Conservation (phyloP, 2,329 filamentous ascomycete genomes). For the Fusarium drepaniforme region DNA sequence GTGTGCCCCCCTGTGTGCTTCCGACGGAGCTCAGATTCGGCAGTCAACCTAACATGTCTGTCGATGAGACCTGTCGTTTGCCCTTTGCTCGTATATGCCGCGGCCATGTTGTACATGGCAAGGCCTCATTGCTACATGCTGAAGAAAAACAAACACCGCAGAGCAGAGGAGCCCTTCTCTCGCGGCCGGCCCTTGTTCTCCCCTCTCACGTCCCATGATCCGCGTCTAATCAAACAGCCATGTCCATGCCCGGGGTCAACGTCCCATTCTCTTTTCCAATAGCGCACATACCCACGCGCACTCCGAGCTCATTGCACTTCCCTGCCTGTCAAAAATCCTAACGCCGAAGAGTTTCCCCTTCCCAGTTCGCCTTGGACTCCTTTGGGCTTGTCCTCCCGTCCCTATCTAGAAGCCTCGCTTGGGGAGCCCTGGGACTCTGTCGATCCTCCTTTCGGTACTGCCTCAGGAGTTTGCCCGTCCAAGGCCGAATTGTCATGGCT, state of each 20-base stretch:
- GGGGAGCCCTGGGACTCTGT: conserved; percentile 15
- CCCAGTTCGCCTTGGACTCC: neutral
- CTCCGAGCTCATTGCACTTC: neutral
- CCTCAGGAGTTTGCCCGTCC: conserved; percentile 19
- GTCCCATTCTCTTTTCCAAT: neutral
- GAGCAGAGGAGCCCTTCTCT: neutral
- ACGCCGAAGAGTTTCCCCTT: conserved; percentile 8
- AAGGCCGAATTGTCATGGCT: conserved; percentile 5
- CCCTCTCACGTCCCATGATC: conserved; percentile 34
- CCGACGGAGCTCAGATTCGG: neutral
- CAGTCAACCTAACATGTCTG: conserved; percentile 6
- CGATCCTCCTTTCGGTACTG: conserved; percentile 39
- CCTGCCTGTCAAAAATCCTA: conserved; percentile 33
- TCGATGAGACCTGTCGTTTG: conserved; percentile 22
- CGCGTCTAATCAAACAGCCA: conserved; percentile 35
- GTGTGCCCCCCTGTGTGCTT: neutral
- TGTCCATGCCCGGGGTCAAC: conserved; percentile 19
- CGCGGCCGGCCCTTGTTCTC: conserved; percentile 13
- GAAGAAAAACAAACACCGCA: neutral
- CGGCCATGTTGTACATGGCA: neutral
- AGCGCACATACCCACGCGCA: conserved; percentile 24
- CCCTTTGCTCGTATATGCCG: conserved; percentile 27
- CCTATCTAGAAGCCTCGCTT: conserved; percentile 20
- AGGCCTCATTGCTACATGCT: neutral
- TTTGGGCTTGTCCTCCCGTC: conserved; percentile 2